Percentiles rank a stretch among this genome's conserved stretches.
These are phyloP conservation scores for Jamesozyma lodderae DNA, from an alignment of 805 yeast genomes.

Conservation along the genomic window DNA sequence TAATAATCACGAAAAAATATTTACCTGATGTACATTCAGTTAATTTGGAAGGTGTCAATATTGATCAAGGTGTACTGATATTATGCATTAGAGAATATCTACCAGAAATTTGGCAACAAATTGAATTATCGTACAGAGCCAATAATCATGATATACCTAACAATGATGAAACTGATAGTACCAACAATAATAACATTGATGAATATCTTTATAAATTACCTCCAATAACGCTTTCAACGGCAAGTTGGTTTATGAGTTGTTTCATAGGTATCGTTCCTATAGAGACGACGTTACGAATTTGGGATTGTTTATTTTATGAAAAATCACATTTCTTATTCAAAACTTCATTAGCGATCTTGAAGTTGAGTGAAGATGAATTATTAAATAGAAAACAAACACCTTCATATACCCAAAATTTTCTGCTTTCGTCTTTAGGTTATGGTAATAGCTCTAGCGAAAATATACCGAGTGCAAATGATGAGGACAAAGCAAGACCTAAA, in stretches of 20 bases:
- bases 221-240: slow-evolving; percentile 84
- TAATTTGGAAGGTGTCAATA: slow-evolving; percentile 84
- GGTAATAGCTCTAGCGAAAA: slow-evolving; percentile 1
- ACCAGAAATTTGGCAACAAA: slow-evolving; percentile 67
- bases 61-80: slow-evolving; percentile 91
- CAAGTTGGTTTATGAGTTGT: slow-evolving; percentile 96
- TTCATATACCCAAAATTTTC: not conserved
- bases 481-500: not conserved
- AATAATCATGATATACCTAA: slow-evolving; percentile 2
- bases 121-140: slow-evolving; percentile 26
- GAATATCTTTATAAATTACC: slow-evolving; percentile 67
- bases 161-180: not conserved
- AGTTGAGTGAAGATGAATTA: slow-evolving; percentile 61
- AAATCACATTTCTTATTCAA: slow-evolving; percentile 81
- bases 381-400: slow-evolving; percentile 9
- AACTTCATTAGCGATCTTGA: slow-evolving; percentile 69
- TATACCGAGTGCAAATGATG: slow-evolving; percentile 2
- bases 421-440: slow-evolving; percentile 2
- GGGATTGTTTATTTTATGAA: slow-evolving; percentile 94
- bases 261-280: slow-evolving; percentile 85
- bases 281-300: slow-evolving; percentile 76
- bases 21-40: slow-evolving; percentile 88
- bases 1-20: slow-evolving; percentile 72
- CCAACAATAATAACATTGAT: slow-evolving; percentile 9
- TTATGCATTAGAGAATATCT: slow-evolving; percentile 73